Percentiles rank a stretch among this genome's conserved stretches.
These are phyloP conservation scores for Entrophospora sp. DNA, from an alignment of 192 early-diverging fungal genomes.

Conservation along the genomic window DNA sequence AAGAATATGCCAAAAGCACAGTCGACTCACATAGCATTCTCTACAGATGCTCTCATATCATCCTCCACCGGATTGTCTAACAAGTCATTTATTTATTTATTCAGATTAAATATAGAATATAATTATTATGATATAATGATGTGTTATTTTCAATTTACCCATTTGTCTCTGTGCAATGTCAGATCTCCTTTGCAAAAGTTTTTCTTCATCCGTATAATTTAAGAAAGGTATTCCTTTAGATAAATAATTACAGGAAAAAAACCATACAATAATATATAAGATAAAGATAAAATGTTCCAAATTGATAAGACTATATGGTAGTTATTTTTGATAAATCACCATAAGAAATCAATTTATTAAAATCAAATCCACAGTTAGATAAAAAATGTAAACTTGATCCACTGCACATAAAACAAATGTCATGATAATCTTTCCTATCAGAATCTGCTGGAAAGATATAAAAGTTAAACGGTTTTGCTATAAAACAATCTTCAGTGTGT, in stretches of 20 bases:
- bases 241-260: constrained; percentile 16
- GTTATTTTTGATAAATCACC: constrained; percentile 42
- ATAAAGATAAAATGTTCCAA: not conserved
- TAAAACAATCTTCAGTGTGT: constrained; percentile 43
- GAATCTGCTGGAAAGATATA: constrained; percentile 69
- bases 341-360: constrained; percentile 76
- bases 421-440: constrained; percentile 34
- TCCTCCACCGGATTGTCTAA: constrained; percentile 15
- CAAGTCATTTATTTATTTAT: not conserved
- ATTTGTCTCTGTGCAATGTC: constrained; percentile 12
- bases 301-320: not conserved
- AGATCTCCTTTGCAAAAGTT: not conserved
- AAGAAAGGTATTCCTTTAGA: constrained; percentile 14
- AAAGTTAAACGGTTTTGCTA: constrained; percentile 80
- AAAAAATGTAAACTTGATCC: constrained; percentile 67
- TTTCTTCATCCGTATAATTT: constrained; percentile 11
- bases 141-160: not conserved
- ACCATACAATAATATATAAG: not conserved
- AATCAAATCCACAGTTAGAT: constrained; percentile 69
- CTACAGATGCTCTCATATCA: not conserved
- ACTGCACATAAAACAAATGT: constrained; percentile 39
- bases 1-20: not conserved
- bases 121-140: not conserved
- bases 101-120: not conserved
- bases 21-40: constrained; percentile 8